Evolutionary conservation across 768 basidiomycete genomes (phyloP), one percentile per base, ranked within the genome.

Genomic region (Lentinula boryana): DNA sequence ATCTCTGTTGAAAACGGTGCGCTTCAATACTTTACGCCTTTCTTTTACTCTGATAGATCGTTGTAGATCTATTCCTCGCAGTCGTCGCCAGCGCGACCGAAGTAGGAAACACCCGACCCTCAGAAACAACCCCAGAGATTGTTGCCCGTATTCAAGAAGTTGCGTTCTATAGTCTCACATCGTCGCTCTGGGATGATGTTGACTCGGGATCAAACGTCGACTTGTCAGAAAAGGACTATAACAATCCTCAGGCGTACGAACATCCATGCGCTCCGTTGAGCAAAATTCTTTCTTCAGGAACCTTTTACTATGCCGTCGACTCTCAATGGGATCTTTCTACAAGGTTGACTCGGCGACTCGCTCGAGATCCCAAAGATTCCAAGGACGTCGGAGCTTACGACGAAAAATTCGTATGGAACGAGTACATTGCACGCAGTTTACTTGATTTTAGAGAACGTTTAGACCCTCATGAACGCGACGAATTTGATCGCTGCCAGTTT

Each of bases 351-450:
- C 81, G 85, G 36, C 84, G 95, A 3, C 72, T 95, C 54, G 73
- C 80, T 61, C 76, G 84, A 70, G 80, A 81, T 66, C 73, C 70
- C 58, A 74, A 68, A 41, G 64, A 73, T 41, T 65, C 70, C 40
- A 75, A 75, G 63, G 85, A 90, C 66, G 69, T 81, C 8, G 78
- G 76, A 23, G 75, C 78, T n/a, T 93, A 87, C 65, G 93, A 95
- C 69, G 86, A 87, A 58, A 83, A 91, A 55, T 96, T 95, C 69
- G 84, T 98, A 12, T 99, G 96, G 96, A 99, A 99, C 69, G 88
- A 91, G 66, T 95, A 88, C 67, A 87, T 98, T 57, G 83, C 95
- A 49, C 81, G 86, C 46, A 91, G 93, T 67, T 75, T 98, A 58
- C 81, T 98, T 38, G 89, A 93, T 67, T 98, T 98, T 73, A 79